Evolutionary conservation across 2,329 filamentous ascomycete species (phyloP), one percentile per base, ranked within the genome.

Genomic region (Plectosphaerella cucumerina): DNA sequence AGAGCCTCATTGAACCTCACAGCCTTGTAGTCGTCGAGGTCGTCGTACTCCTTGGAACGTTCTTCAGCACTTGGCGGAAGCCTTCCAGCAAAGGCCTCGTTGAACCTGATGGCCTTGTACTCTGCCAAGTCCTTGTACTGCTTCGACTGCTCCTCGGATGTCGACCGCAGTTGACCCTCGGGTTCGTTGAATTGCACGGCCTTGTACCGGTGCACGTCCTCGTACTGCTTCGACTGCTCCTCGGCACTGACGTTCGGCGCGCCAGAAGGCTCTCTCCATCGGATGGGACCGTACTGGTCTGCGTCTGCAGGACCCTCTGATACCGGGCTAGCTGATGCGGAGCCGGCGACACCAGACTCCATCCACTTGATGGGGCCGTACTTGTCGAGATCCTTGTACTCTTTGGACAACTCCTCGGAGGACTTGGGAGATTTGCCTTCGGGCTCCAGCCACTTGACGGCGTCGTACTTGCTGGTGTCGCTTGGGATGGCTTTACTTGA

Each of bases 341-440:
- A 17, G 11, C 14, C n/a, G 26, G 31, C 44, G 35, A 18, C 26
- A 17, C 9, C 63, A 0, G 67, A 65, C 47, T 69, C 67, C 23
- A 67, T 69, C 67, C 67, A 70, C 6, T 52, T 55, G 11, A 66
- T 62, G 4, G 70, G 65, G 1, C 61, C 63, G 52, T 74, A 75
- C 37, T 69, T 61, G 50, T 66, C 56, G 44, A 78, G 59, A 45
- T 79, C 75, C 3, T 73, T 62, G 50, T 75, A 71, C 33, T 65
- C 53, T 53, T 54, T 71, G 18, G 56, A 55, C 6, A 50, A 46
- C 43, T 54, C 44, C 18, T 50, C 53, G 12, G 56, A 53, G 42
- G 53, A 44, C 11, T 44, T 54, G 26, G 51, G 53, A 2, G 43
- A 22, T 23, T 55, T 48, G 4, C 50, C 56, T 5, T 44, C 62